Evolutionary conservation across 2,329 filamentous ascomycete genomes (phyloP), one percentile per base, ranked within the genome.

Genomic region (Apiospora pterosperma): DNA sequence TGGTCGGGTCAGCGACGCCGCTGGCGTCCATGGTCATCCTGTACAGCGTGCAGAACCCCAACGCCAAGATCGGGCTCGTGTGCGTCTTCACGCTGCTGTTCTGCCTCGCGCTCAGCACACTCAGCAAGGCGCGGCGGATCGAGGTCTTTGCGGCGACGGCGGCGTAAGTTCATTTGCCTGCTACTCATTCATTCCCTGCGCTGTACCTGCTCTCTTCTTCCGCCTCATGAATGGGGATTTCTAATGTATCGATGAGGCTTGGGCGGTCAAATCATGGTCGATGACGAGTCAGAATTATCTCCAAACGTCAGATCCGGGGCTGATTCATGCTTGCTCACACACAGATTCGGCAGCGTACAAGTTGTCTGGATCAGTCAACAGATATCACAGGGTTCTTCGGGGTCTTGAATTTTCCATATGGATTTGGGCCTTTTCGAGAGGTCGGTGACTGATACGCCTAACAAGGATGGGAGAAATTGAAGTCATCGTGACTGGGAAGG

Each of bases 21-120:
- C 31, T 64, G 25, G 28, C 36, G 12, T 64, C 63, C 38, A 64
- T 64, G 58, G 63, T 64, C 25, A 64, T 64, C 34, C 63, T 64
- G 12, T 64, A 61, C 58, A 31, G 34, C 23, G 38, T 64, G 31
- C 11, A 21, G 8, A 36, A 55, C 31, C 39, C 38, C 28, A 36
- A 39, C 16, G 25, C 36, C 36, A 64, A 64, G 28, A 31, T 64
- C 5, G 63, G n/a, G 16, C 63, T 64, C 16, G 63, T 64, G 10
- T 64, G 63, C 34, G 41, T 61, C 23, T 64, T 64, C 23, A 64
- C 63, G 19, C 36, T 64, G 3, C 3, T 64, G 4, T 64, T 64
- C 58, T 64, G 63, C 19, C 58, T 64, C 5, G 55, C 58, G 19
- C 21, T 64, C 55, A 64, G 63, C 41, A 61, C 44, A 14, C 31